These are phyloP conservation scores for Prunus mira DNA, from an alignment of 306 rosid species.

Conservation along the genomic window DNA sequence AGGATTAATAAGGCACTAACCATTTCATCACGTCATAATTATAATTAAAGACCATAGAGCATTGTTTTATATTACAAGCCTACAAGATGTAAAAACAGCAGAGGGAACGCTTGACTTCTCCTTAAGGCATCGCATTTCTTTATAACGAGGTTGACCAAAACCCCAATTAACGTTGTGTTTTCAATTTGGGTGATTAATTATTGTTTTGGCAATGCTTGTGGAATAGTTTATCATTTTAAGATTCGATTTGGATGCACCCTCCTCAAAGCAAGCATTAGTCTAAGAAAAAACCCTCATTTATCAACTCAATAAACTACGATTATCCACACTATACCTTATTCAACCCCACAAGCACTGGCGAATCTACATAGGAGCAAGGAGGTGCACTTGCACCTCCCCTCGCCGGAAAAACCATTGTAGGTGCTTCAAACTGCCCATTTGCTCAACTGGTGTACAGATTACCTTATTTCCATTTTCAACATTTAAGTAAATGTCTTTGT, in stretches of 20 bases:
- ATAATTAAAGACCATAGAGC: neutral
- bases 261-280: conserved; percentile 2
- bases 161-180: conserved; percentile 1
- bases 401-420: too few relatives aligned
- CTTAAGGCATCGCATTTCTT: neutral
- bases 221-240: neutral
- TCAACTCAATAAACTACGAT: neutral
- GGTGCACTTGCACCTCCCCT: too few relatives aligned
- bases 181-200: neutral
- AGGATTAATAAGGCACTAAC: neutral
- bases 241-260: conserved; percentile 14
- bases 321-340: neutral
- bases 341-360: conserved; percentile 2
- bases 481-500: too few relatives aligned
- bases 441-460: too few relatives aligned
- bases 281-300: neutral
- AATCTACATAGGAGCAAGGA: too few relatives aligned
- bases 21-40: conserved; percentile 5
- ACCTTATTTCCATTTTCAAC: too few relatives aligned
- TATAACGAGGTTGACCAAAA: neutral
- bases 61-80: neutral
- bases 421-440: too few relatives aligned
- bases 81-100: neutral
- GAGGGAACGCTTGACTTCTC: neutral
- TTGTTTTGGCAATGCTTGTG: neutral